A percentile compares a stretch with the other conserved stretches of the same genome.
Evolutionary conservation across 352 stramenopile species (phyloP).

Genomic region (Pilasporangium apinafurcum): DNA sequence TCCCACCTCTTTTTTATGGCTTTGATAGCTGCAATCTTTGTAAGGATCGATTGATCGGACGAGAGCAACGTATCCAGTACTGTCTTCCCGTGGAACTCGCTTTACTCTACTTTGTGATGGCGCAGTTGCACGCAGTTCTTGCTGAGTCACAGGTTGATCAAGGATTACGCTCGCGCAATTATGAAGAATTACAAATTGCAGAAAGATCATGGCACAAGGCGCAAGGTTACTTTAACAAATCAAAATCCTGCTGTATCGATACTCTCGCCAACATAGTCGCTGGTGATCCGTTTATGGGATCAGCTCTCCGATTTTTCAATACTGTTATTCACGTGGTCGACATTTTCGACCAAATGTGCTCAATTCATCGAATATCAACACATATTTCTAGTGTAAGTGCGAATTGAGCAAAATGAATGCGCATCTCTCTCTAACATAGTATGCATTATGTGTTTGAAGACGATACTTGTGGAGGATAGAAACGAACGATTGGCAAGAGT

Average conservation of each 20-base stretch:
- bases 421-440: neutral
- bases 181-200: slow-evolving; percentile 14
- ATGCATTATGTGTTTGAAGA: slow-evolving; percentile 9
- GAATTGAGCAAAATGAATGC: neutral
- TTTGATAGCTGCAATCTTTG: slow-evolving; percentile 24
- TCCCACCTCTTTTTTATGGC: slow-evolving; percentile 42
- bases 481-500: slow-evolving; percentile 25
- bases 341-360: slow-evolving; percentile 14
- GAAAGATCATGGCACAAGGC: slow-evolving; percentile 23
- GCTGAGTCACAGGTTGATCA: slow-evolving; percentile 20
- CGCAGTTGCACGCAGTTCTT: slow-evolving; percentile 20
- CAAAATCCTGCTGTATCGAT: slow-evolving; percentile 3
- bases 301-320: slow-evolving; percentile 7
- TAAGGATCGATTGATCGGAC: slow-evolving; percentile 19
- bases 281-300: neutral
- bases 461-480: slow-evolving; percentile 30
- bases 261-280: neutral
- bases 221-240: slow-evolving; percentile 13
- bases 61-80: slow-evolving; percentile 11
- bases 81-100: slow-evolving; percentile 25
- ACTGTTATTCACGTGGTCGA: neutral
- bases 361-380: slow-evolving; percentile 17
- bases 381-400: slow-evolving; percentile 3
- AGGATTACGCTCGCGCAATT: slow-evolving; percentile 2
- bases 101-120: slow-evolving; percentile 27